phyloP scores from a whole-genome alignment of 2,329 filamentous ascomycete species.

The Mollisia scopiformis region DNA sequence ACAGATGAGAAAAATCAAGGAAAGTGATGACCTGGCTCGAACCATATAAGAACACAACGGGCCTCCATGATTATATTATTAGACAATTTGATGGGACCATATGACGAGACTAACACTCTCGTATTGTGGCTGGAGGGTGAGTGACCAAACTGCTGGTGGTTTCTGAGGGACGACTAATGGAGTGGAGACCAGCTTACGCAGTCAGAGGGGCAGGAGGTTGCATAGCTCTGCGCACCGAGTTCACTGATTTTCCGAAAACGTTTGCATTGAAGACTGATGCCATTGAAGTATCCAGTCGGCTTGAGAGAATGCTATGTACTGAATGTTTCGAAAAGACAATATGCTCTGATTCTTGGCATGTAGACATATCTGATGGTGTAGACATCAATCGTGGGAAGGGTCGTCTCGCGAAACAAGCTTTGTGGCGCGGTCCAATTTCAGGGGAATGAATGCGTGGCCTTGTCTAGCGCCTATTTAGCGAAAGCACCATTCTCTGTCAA shows the following conservation, averaged over 20 bases:
- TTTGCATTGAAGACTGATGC: neutral
- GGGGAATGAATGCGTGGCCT: neutral
- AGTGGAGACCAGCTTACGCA: conserved; percentile 11
- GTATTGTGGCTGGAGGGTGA: conserved; percentile 5
- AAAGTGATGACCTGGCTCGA: neutral
- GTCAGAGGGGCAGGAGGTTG: neutral
- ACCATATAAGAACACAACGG: neutral
- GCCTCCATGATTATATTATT: neutral
- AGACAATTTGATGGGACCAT: neutral
- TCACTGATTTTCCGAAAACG: neutral
- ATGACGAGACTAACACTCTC: neutral
- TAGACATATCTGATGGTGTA: neutral
- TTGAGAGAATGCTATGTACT: too few relatives aligned
- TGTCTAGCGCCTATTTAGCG: neutral
- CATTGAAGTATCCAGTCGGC: neutral
- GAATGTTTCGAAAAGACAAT: neutral
- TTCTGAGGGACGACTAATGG: conserved; percentile 4
- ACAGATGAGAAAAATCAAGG: neutral
- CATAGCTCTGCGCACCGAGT: neutral
- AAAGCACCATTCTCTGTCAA: neutral
- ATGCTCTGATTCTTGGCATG: neutral
- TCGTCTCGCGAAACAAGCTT: conserved; percentile 4
- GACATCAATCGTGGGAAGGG: neutral
- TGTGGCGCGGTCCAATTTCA: neutral
- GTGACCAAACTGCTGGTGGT: neutral